Conservation (phyloP, 495 filamentous ascomycete genomes). For the Podospora anserina region DNA sequence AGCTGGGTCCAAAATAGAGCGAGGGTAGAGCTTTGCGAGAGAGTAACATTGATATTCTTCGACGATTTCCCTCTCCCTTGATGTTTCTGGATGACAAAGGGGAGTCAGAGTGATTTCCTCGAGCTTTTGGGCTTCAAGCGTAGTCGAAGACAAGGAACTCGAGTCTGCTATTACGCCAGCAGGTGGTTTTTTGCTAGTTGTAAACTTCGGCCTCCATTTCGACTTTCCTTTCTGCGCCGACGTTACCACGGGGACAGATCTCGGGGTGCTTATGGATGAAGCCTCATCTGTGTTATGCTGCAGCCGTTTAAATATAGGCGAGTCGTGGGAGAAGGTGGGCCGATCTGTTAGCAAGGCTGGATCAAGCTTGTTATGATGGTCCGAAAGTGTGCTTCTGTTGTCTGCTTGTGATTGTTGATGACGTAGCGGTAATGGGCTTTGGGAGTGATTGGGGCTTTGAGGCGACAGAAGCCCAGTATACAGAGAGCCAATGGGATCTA, state of each 20-base stretch:
- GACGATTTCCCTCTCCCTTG: conserved; percentile 24
- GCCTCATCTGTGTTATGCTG: not conserved
- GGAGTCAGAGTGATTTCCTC: conserved; percentile 33
- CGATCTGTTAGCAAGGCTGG: conserved; percentile 14
- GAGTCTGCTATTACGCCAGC: conserved; percentile 24
- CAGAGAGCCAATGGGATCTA: not conserved
- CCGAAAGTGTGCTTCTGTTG: not conserved
- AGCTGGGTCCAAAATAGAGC: conserved; percentile 39
- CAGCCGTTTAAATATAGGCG: conserved; percentile 9
- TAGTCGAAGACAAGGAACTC: conserved; percentile 33
- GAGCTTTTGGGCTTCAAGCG: conserved; percentile 31
- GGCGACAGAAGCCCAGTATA: conserved; percentile 11
- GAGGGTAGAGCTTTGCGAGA: conserved; percentile 37
- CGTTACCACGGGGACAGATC: conserved; percentile 19
- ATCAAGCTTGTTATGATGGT: conserved; percentile 2
- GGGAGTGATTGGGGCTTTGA: conserved; percentile 5
- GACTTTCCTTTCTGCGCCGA: conserved; percentile 30
- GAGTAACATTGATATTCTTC: conserved; percentile 32
- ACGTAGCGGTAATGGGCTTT: conserved; percentile 3
- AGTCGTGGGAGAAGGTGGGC: conserved; percentile 12
- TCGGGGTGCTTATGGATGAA: conserved; percentile 11
- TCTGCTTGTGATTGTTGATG: conserved; percentile 7
- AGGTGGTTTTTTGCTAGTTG: conserved; percentile 26
- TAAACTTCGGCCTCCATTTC: conserved; percentile 34
- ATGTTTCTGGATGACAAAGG: conserved; percentile 21